Base-by-base conservation (phyloP, 169 alveolate species). In the Blepharisma undulans region DNA sequence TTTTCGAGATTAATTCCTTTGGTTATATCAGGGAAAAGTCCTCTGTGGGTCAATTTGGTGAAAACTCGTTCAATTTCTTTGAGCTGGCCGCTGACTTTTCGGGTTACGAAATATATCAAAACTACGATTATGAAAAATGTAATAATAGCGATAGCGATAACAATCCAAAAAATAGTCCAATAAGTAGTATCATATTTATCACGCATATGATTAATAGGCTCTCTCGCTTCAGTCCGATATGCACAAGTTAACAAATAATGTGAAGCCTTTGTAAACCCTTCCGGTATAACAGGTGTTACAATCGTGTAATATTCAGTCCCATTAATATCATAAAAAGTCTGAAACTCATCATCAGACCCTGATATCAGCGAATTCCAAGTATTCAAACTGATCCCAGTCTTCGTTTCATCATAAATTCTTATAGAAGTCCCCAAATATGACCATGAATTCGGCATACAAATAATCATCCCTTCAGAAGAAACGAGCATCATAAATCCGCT, bases 401-500 rank as follows among this genome's bases (percentile, higher is more conserved):
- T 33, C 2, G 74, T 22, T 60, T 82, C 89, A 36, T 82, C 89
- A 60, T 82, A 82, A 60, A 82, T 82, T 59, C 89, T 82, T 19
- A 82, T n/a, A 36, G 89, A 22, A 7, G n/a, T n/a, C 34, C 33
- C 72, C n/a, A 22, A 21, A 48, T 74, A 29, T 22, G 80, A 25
- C 89, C 89, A 82, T 8, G 77, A 59, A 12, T 82, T 30, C 5
- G 89, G 89, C 33, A 22, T 19, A 34, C 76, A n/a, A 21, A 82
- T 27, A 21, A 82, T 30, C 36, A 82, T 22, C 27, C 89, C 89
- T 60, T 30, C 74, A 21, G 22, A 22, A 22, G 61, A 22, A 21
- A 82, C 89, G 16, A 82, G 77, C 78, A 82, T 48, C 27, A 60
- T 22, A 82, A 82, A 82, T 16, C 89, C 89, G 10, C 29, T 82